phyloP scores from a whole-genome alignment of 495 filamentous ascomycete genomes.

The Penicillium daleae region DNA sequence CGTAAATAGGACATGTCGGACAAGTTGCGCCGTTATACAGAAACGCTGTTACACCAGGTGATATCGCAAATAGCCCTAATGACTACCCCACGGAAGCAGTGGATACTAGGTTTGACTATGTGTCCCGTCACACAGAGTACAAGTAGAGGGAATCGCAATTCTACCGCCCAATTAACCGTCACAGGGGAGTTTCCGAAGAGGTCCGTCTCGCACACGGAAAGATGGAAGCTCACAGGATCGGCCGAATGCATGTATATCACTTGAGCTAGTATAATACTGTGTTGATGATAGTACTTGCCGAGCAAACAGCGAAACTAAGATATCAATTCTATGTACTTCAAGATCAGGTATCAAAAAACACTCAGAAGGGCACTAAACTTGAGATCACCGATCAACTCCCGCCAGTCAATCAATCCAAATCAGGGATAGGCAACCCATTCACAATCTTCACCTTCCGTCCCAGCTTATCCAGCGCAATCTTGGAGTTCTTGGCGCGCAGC shows the following conservation, averaged over 20 bases:
- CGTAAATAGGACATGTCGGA: not conserved
- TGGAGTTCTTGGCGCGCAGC: constrained; percentile 71
- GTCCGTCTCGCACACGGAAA: no score
- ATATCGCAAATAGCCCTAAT: not conserved
- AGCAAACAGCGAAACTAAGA: not conserved
- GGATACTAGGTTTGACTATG: not conserved
- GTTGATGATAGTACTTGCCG: not conserved
- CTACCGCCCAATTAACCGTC: not conserved
- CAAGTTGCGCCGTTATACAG: not conserved
- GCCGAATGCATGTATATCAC: not conserved
- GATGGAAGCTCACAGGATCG: not conserved
- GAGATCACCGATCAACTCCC: no score
- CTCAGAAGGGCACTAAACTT: not conserved
- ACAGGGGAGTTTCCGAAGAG: not conserved
- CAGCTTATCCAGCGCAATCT: constrained; percentile 68
- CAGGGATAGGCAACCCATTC: constrained; percentile 81
- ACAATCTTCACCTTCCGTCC: constrained; percentile 78
- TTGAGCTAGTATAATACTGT: not conserved
- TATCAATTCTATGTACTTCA: not conserved
- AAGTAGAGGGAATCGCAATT: not conserved
- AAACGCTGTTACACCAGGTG: not conserved
- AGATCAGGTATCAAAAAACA: not conserved
- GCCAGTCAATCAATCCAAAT: constrained; percentile 56
- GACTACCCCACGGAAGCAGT: not conserved
- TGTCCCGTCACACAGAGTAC: not conserved